Conservation (phyloP, 129 eudicot genomes). For the Arctium minus region DNA sequence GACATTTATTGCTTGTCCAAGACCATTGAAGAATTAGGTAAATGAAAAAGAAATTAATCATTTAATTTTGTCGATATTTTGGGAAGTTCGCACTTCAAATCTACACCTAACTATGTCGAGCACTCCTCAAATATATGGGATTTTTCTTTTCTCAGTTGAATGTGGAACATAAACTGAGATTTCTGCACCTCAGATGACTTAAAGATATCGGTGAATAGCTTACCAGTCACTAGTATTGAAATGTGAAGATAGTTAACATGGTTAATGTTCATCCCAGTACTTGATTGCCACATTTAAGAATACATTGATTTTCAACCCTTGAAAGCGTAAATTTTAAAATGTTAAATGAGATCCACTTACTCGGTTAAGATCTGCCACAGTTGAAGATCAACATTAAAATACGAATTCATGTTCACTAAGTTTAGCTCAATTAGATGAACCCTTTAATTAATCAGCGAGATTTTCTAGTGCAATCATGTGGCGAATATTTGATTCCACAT, state of each 20-base stretch:
- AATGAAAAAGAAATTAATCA: not conserved
- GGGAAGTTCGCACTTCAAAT: not conserved
- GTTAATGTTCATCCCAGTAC: conserved; percentile 3
- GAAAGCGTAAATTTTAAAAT: not conserved
- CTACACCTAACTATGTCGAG: conserved; percentile 1
- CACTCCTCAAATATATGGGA: not conserved
- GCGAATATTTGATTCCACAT: not conserved
- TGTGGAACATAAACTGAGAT: not conserved
- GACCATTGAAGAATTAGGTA: conserved; percentile 2
- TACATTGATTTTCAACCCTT: not conserved
- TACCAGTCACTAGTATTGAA: not conserved
- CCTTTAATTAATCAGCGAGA: not conserved
- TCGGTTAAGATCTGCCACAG: not conserved
- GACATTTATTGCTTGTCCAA: conserved; percentile 9
- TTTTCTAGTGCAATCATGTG: conserved; percentile 5
- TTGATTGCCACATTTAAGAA: not conserved
- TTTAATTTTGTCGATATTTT: not conserved
- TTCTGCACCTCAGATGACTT: not conserved
- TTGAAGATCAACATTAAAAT: conserved; percentile 8
- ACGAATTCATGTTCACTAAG: not conserved
- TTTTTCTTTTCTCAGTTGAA: not conserved
- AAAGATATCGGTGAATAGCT: not conserved
- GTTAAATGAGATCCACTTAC: not conserved
- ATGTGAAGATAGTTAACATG: not conserved
- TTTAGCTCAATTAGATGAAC: not conserved